phyloP scores from a whole-genome alignment of 768 basidiomycete genomes.

The Hortiboletus flavorubellus region DNA sequence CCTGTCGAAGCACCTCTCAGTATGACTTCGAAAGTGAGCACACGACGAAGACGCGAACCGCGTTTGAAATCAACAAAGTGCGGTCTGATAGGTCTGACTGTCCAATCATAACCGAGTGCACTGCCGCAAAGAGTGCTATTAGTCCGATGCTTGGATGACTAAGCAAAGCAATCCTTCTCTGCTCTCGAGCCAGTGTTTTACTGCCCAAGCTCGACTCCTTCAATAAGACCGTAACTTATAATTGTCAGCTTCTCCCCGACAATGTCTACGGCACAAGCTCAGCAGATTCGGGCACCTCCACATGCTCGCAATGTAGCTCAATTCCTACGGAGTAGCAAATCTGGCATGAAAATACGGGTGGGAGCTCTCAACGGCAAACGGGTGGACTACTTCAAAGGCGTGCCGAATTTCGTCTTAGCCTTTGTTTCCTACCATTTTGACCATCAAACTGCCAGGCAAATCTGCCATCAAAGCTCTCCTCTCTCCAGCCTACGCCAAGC shows the following conservation, averaged over 20 bases:
- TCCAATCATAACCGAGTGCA: no score
- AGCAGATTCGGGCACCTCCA: constrained; percentile 75
- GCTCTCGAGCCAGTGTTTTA: background rate
- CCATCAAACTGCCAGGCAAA: constrained; percentile 57
- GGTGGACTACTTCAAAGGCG: constrained; percentile 98
- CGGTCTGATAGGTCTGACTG: no score
- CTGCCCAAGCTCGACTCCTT: background rate
- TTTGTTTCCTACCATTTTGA: background rate
- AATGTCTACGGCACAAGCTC: constrained; percentile 51
- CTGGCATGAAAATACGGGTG: constrained; percentile 84
- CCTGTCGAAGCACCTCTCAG: background rate
- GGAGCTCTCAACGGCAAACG: constrained; percentile 94
- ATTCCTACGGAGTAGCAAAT: constrained; percentile 81
- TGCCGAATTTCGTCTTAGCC: constrained; percentile 8
- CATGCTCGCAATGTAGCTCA: constrained; percentile 80
- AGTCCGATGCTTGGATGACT: constrained; percentile 4
- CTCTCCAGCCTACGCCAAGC: constrained; percentile 88
- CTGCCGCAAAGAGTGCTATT: no score
- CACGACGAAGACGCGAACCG: no score
- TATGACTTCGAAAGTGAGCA: background rate
- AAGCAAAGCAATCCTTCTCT: constrained; percentile 5
- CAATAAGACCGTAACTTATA: background rate
- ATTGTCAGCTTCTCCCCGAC: background rate
- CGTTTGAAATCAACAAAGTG: background rate
- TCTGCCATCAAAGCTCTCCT: constrained; percentile 89